Conservation (phyloP, 352 stramenopile genomes). For the Globisporangium barbulae region DNA sequence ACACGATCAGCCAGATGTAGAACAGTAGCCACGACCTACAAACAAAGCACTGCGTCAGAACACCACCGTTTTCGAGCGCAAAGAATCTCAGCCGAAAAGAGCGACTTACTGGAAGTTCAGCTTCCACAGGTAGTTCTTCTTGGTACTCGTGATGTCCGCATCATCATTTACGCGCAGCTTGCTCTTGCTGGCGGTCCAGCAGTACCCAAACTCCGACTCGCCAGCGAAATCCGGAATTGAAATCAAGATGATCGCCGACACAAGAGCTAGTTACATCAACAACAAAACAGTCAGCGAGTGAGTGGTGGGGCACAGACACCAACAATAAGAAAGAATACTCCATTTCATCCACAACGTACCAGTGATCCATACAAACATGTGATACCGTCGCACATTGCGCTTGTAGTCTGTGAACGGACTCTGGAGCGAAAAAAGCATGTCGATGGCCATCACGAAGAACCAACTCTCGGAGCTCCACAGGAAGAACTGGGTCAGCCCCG, state of each 20-base stretch:
- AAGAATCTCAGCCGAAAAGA: neutral
- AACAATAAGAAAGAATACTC: neutral
- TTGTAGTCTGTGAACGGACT: slow-evolving; percentile 90
- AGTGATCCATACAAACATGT: slow-evolving; percentile 79
- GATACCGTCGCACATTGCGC: slow-evolving; percentile 78
- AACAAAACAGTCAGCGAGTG: neutral
- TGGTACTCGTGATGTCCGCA: slow-evolving; percentile 22
- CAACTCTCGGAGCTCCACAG: slow-evolving; percentile 86
- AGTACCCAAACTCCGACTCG: slow-evolving; percentile 81
- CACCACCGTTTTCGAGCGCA: neutral
- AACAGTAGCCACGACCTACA: slow-evolving; percentile 79
- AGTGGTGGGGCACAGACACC: neutral
- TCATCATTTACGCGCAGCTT: slow-evolving; percentile 32
- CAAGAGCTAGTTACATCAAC: slow-evolving; percentile 32
- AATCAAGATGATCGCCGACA: slow-evolving; percentile 69
- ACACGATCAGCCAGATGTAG: slow-evolving; percentile 86
- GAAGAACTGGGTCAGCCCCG: slow-evolving; percentile 83
- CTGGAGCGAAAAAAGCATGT: slow-evolving; percentile 82
- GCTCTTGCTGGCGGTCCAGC: slow-evolving; percentile 75
- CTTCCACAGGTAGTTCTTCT: slow-evolving; percentile 71
- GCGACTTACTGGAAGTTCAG: slow-evolving; percentile 77
- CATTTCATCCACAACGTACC: slow-evolving; percentile 25
- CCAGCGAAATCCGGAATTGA: slow-evolving; percentile 68
- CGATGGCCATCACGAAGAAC: slow-evolving; percentile 89
- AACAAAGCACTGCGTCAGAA: slow-evolving; percentile 8